Evolutionary conservation across 139 green algal species (phyloP), one percentile per base, ranked within the genome.

Genomic region (Deuterostichococcus epilithicus): DNA sequence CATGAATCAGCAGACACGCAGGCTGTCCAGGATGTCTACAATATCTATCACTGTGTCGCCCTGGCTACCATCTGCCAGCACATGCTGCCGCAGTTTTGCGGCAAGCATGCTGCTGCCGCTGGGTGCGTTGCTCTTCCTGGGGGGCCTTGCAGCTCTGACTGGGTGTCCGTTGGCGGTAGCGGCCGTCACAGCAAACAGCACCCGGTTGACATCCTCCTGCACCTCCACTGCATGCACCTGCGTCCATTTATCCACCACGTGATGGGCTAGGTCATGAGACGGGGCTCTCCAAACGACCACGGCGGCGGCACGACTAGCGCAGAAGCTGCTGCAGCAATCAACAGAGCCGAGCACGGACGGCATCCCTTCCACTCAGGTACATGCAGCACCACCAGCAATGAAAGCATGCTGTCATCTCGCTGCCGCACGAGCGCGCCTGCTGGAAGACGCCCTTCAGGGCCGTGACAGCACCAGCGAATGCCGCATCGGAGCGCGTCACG

Each of bases 141-240:
- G 10, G 3, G 10, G 10, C 52, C 28, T 63, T 20, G 26, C 10
- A 8, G 10, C 42, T 8, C 18, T 63, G 52, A 13, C 52, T 63
- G 52, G 18, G 3, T 3, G 3, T 63, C 28, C 13, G 13, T 28
- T 20, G 3, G 42, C 15, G 70, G 66, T n/a, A 39, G 68, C 45
- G 26, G 30, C 6, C 22, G 25, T 13, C 26, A 87, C 42, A 4
- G 81, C 85, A 74, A 88, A 90, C 13, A 90, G 32, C 18, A 90
- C 81, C 2, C 72, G 72, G 65, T 90, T 90, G 23, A 90, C 83
- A 36, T 90, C 85, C 25, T 76, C 79, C 30, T 88, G 82, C 34
- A 90, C 73, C 34, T 86, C 73, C 13, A 86, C 35, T 25, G 81
- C 58, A 38, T 85, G 80, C 34, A 90, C 79, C 42, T 86, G 78